Base-by-base conservation (phyloP, 306 rosid genomes). In the Morella rubra region DNA sequence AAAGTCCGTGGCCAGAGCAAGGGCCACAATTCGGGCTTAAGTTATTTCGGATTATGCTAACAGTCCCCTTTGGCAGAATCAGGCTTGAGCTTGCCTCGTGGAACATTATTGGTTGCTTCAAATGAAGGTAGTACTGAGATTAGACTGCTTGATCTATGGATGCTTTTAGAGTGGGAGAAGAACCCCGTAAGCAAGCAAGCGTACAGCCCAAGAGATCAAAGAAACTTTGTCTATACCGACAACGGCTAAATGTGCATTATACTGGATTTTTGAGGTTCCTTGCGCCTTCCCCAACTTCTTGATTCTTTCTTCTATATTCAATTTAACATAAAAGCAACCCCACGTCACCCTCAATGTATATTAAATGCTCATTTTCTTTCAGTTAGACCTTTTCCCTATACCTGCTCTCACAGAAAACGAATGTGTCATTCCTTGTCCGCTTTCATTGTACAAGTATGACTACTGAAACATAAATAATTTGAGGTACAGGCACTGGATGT, bases 1-100 rank as follows among this genome's bases (percentile, higher is more conserved):
- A 22, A 92, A 40, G 79, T 77, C 92, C 45, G 86, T 85, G 69
- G 82, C 90, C n/a, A 91, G 89, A 84, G 93, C 96, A 70, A 92
- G 88, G 83, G 79, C 88, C 2, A 20, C 78, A 42, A 84, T 71
- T 75, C 89, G 44, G 6, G 58, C 83, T 37, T 89, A 65, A 87
- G 71, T 55, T 55, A n/a, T 61, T 51, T 8, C 14, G 6, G 58
- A 64, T 2, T 4, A 16, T 44, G 16, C 49, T 46, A 22, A 45
- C 42, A 49, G 13, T 67, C 68, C 13, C 2, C 19, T 44, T 24
- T 46, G 54, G 53, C 14, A 16, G 14, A 49, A 32, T 32, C 37
- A 49, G 53, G 51, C 51, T 10, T 47, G 51, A 70, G 71, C 65
- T 18, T 49, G 46, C 58, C 19, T 22, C 5, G 9, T 10, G 16